These are phyloP conservation scores for Colletotrichum sp. DNA, from an alignment of 2,329 filamentous ascomycete species.

Conservation along the genomic window DNA sequence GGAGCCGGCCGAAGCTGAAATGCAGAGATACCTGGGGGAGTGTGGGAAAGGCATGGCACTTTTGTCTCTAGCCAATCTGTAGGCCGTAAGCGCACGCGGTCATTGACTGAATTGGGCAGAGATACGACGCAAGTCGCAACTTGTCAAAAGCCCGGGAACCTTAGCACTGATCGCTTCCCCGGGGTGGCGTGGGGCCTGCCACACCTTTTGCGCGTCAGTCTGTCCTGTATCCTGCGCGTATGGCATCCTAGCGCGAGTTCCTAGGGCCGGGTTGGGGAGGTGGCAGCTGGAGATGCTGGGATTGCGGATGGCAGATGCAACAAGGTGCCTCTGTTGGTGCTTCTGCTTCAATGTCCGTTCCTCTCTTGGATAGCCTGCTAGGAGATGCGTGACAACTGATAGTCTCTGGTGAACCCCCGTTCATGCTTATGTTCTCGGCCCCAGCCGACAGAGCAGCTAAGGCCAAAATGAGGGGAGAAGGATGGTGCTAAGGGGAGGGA, in stretches of 20 bases:
- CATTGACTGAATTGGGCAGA: constrained; percentile 17
- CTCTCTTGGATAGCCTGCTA: not conserved
- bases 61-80: constrained; percentile 1
- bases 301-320: not conserved
- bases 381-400: not conserved
- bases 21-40: not conserved
- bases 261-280: not conserved
- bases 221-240: not conserved
- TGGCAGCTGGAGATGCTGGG: not conserved
- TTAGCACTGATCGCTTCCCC: not conserved
- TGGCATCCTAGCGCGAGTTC: not conserved
- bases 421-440: not conserved
- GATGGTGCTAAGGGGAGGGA: not conserved
- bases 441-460: not conserved
- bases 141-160: not conserved
- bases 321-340: not conserved
- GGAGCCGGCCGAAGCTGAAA: constrained; percentile 21
- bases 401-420: not conserved
- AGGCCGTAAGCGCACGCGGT: constrained; percentile 4
- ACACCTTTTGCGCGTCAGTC: not conserved
- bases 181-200: not conserved
- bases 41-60: not conserved
- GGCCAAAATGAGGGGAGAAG: not conserved
- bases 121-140: constrained; percentile 4
- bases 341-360: not conserved